Evolutionary conservation across 2,329 filamentous ascomycete species (phyloP).

Genomic region (Aspergillus tubingensis): DNA sequence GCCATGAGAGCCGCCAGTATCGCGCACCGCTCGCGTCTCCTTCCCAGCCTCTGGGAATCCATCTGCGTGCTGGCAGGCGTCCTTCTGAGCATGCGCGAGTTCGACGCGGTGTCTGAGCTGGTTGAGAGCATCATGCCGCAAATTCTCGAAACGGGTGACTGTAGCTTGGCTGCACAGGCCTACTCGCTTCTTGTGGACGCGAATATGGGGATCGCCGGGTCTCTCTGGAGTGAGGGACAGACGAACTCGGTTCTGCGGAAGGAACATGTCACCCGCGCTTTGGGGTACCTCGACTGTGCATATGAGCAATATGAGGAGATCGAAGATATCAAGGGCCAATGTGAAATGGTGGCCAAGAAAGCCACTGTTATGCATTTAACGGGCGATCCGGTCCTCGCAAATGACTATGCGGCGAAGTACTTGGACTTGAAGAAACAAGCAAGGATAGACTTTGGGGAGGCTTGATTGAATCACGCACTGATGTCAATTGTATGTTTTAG

Average conservation of each 20-base stretch:
- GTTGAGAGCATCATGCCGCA: slow-evolving; percentile 72
- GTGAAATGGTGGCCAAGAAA: slow-evolving; percentile 81
- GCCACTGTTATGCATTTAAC: slow-evolving; percentile 71
- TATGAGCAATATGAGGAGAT: slow-evolving; percentile 66
- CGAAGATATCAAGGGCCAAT: slow-evolving; percentile 69
- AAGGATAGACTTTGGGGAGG: not conserved
- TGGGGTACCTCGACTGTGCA: slow-evolving; percentile 63
- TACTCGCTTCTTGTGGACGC: slow-evolving; percentile 75
- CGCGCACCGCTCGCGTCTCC: slow-evolving; percentile 68
- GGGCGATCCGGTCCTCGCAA: slow-evolving; percentile 65
- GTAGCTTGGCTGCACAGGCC: slow-evolving; percentile 63
- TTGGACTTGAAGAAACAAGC: slow-evolving; percentile 56
- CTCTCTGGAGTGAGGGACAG: slow-evolving; percentile 34
- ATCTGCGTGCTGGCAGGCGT: slow-evolving; percentile 68
- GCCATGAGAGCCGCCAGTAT: slow-evolving; percentile 73
- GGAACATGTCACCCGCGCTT: slow-evolving; percentile 61
- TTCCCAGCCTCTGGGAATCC: slow-evolving; percentile 72
- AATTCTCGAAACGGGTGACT: slow-evolving; percentile 70
- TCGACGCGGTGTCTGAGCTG: slow-evolving; percentile 64
- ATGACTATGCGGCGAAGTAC: slow-evolving; percentile 68
- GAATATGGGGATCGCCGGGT: slow-evolving; percentile 72
- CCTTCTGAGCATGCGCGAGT: slow-evolving; percentile 70
- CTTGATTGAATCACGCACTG: not conserved
- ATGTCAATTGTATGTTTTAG: not conserved
- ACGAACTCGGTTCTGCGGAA: slow-evolving; percentile 44